phyloP scores from a whole-genome alignment of 2,329 filamentous ascomycete species.

The Blastomyces gilchristii region DNA sequence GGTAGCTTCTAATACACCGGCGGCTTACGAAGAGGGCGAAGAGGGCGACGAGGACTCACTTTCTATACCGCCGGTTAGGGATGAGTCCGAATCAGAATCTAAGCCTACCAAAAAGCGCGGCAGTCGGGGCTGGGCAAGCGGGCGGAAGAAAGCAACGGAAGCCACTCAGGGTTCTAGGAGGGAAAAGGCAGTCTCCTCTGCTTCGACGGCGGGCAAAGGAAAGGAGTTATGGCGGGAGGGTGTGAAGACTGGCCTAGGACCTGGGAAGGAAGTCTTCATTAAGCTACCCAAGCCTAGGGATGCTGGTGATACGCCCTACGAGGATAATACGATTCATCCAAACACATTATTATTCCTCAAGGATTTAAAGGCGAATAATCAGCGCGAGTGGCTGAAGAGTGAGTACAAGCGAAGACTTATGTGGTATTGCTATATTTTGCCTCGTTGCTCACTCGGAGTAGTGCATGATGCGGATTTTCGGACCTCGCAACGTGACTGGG shows the following conservation, averaged over 20 bases:
- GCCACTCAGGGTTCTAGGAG: conserved; percentile 9
- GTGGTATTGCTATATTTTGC: neutral
- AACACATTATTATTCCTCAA: conserved; percentile 53
- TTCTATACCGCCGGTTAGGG: conserved; percentile 18
- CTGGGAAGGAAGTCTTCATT: conserved; percentile 52
- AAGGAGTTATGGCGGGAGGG: conserved; percentile 49
- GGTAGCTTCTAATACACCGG: conserved; percentile 22
- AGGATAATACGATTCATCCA: conserved; percentile 49
- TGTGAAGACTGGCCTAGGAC: conserved; percentile 45
- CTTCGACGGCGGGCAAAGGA: conserved; percentile 22
- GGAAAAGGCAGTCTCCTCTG: conserved; percentile 5
- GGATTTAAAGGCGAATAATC: conserved; percentile 51
- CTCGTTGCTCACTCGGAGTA: conserved; percentile 26
- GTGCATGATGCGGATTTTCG: conserved; percentile 73
- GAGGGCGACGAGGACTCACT: conserved; percentile 48
- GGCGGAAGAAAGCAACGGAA: conserved; percentile 11
- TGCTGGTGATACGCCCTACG: conserved; percentile 49
- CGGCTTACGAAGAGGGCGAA: conserved; percentile 24
- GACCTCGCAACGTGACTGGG: conserved; percentile 68
- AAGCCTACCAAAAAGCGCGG: conserved; percentile 17
- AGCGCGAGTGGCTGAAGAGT: conserved; percentile 56
- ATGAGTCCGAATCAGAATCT: conserved; percentile 15
- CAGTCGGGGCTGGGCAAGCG: conserved; percentile 16
- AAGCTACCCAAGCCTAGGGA: conserved; percentile 53
- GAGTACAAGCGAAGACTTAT: conserved; percentile 15